A percentile compares a stretch with the other conserved stretches of the same genome.
Evolutionary conservation across 768 basidiomycete species (phyloP).

Genomic region (Psilocybe cubensis): DNA sequence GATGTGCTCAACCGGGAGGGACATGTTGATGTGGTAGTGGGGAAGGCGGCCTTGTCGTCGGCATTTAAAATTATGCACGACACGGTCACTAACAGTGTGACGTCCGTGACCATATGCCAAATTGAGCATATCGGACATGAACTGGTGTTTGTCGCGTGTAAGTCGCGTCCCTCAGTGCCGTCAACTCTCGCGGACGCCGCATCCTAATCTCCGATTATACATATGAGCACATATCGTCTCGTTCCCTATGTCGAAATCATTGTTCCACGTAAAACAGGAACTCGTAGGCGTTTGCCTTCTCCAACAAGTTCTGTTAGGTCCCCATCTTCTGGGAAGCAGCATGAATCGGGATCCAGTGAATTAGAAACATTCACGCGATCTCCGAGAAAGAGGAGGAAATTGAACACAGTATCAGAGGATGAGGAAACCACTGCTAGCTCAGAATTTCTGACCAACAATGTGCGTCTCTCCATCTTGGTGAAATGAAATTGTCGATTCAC

Average conservation of each 20-base stretch:
- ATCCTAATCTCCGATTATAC: background rate
- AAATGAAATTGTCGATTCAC: too few relatives aligned
- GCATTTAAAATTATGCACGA: constrained; percentile 38
- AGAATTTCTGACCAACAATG: background rate
- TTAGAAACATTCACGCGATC: background rate
- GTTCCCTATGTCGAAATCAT: constrained; percentile 30
- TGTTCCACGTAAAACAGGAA: background rate
- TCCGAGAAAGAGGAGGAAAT: constrained; percentile 18
- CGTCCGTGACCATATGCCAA: background rate
- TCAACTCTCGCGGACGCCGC: background rate
- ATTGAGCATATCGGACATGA: background rate
- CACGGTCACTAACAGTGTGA: background rate
- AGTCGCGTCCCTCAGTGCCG: background rate
- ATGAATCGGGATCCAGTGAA: background rate
- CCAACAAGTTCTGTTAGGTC: background rate
- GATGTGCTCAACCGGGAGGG: constrained; percentile 63
- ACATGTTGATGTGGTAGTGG: constrained; percentile 50
- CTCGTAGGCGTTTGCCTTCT: background rate
- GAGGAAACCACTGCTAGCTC: background rate
- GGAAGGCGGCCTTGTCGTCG: constrained; percentile 32
- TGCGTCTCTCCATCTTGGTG: too few relatives aligned
- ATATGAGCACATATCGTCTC: constrained; percentile 15
- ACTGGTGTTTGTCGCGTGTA: too few relatives aligned
- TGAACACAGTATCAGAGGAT: background rate
- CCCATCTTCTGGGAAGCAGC: too few relatives aligned